These are phyloP conservation scores for Rubus parviflorus DNA, from an alignment of 306 rosid species.

Conservation along the genomic window DNA sequence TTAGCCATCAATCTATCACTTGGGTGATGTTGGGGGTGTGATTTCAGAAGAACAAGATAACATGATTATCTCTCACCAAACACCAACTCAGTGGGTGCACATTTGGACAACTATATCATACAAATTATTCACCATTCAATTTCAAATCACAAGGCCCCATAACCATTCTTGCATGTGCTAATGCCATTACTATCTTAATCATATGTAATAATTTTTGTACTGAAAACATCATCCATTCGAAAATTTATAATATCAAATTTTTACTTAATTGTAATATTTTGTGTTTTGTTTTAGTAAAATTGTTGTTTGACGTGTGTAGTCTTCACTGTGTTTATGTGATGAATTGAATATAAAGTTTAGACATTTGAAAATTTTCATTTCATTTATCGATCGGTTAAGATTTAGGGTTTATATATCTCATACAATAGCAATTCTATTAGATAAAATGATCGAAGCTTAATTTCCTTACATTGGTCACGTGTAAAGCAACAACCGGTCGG, in stretches of 20 bases:
- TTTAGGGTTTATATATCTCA: too few species aligned
- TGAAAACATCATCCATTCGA: neutral
- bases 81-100: slow-evolving; percentile 22
- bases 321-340: too few species aligned
- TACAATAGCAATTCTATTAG: too few species aligned
- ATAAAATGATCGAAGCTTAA: too few species aligned
- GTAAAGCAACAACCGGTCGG: too few species aligned
- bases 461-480: too few species aligned
- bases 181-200: neutral
- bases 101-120: slow-evolving; percentile 14
- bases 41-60: slow-evolving; percentile 13
- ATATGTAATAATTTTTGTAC: neutral
- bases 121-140: neutral
- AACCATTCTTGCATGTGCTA: neutral
- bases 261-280: neutral
- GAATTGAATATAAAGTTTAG: too few species aligned
- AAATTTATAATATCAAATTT: neutral
- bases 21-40: slow-evolving; percentile 14
- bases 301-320: too few species aligned
- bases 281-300: too few species aligned
- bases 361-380: too few species aligned
- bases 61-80: slow-evolving; percentile 17
- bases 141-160: slow-evolving; percentile 15
- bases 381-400: too few species aligned
- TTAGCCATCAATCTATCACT: slow-evolving; percentile 1